A percentile compares a stretch with the other conserved stretches of the same genome.
Evolutionary conservation across 73 alveolate species (phyloP).

Genomic region (Blepharisma stoltei): DNA sequence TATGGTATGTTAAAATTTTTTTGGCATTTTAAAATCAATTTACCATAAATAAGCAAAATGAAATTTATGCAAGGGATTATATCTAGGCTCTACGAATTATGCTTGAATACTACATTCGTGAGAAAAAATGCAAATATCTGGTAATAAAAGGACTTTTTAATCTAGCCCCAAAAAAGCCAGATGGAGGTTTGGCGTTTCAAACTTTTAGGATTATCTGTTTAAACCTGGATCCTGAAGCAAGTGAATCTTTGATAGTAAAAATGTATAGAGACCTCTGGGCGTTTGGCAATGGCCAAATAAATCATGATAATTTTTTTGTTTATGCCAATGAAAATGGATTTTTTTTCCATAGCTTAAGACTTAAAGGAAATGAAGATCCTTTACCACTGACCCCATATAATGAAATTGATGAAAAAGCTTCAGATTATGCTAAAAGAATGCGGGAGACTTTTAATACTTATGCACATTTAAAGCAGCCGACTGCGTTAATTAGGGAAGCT

Average conservation of each 20-base stretch:
- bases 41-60: too few species aligned
- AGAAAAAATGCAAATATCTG: conserved; percentile 7
- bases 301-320: not conserved
- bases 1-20: too few species aligned
- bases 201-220: not conserved
- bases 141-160: not conserved
- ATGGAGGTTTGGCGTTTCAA: not conserved
- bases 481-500: not conserved
- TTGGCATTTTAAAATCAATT: too few species aligned
- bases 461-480: not conserved
- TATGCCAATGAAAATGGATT: conserved; percentile 1
- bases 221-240: not conserved
- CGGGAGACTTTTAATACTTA: not conserved
- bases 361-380: not conserved
- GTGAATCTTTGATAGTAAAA: not conserved
- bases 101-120: conserved; percentile 18
- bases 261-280: conserved; percentile 1
- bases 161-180: not conserved
- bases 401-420: not conserved
- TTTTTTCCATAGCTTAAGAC: not conserved
- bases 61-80: not conserved
- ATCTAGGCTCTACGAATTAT: not conserved
- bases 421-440: not conserved
- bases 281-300: not conserved
- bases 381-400: not conserved